Percentiles rank a stretch among this genome's conserved stretches.
These are phyloP conservation scores for Wickerhamomyces silvicola DNA, from an alignment of 805 yeast species.

Conservation along the genomic window DNA sequence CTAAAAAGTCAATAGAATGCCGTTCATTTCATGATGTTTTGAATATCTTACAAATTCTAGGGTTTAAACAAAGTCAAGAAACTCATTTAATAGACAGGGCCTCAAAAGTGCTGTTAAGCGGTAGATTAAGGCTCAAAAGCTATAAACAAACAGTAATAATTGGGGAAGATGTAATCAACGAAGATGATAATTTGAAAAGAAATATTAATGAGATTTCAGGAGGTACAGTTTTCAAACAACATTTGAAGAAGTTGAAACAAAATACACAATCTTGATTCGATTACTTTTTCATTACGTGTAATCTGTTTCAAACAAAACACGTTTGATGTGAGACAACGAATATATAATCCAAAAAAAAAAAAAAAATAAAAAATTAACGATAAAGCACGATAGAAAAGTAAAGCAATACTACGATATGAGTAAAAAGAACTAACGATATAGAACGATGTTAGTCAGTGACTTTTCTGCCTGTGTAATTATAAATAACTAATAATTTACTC, in stretches of 20 bases:
- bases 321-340: too few species aligned
- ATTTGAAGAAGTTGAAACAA: constrained; percentile 18
- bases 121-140: constrained; percentile 64
- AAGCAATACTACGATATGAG: too few species aligned
- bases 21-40: constrained; percentile 66
- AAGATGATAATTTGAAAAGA: constrained; percentile 17
- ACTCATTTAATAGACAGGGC: constrained; percentile 54
- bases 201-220: constrained; percentile 12
- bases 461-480: too few species aligned
- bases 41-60: constrained; percentile 66
- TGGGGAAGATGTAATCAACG: constrained; percentile 38
- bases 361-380: too few species aligned
- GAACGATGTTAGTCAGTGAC: too few species aligned
- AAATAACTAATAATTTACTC: too few species aligned
- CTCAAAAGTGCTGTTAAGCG: constrained; percentile 59
- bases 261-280: neutral
- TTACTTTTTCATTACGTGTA: neutral
- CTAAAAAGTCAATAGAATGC: constrained; percentile 45
- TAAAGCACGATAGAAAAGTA: too few species aligned
- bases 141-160: constrained; percentile 68
- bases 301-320: neutral
- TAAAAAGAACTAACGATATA: too few species aligned
- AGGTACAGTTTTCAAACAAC: constrained; percentile 19
- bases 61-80: constrained; percentile 54
- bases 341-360: too few species aligned